Conservation (phyloP, 768 basidiomycete genomes). For the Phaeolepiota aurea region DNA sequence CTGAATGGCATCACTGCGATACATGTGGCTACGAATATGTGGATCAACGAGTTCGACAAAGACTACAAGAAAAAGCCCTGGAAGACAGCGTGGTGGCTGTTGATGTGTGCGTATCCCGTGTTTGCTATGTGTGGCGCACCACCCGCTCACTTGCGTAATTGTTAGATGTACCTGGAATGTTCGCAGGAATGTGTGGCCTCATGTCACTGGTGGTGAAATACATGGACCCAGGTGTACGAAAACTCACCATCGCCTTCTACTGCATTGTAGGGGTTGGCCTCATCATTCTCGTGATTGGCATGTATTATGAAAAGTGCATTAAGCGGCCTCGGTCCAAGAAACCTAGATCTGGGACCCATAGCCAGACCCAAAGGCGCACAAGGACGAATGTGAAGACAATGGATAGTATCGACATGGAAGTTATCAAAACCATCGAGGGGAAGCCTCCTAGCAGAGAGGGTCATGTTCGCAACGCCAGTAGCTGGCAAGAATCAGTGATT, state of each 20-base stretch:
- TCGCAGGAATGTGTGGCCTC: slow-evolving; percentile 21
- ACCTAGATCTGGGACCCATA: slow-evolving; percentile 7
- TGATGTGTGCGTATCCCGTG: slow-evolving; percentile 4
- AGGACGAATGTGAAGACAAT: slow-evolving; percentile 9
- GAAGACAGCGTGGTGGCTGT: slow-evolving; percentile 3
- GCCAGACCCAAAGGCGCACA: neutral
- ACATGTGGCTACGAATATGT: neutral
- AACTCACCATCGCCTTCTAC: slow-evolving; percentile 17
- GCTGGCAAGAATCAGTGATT: no score
- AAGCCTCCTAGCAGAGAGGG: no score
- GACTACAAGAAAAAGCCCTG: neutral
- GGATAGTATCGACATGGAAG: no score
- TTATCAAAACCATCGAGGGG: no score
- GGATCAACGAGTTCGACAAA: neutral
- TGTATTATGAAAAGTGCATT: slow-evolving; percentile 6
- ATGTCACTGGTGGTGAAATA: slow-evolving; percentile 20
- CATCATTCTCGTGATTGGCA: slow-evolving; percentile 10
- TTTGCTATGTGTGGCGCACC: no score
- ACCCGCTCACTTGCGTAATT: no score
- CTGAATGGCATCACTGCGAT: slow-evolving; percentile 5
- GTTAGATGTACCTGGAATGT: slow-evolving; percentile 21
- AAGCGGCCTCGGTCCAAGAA: no score
- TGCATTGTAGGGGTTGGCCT: slow-evolving; percentile 15
- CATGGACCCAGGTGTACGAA: slow-evolving; percentile 8
- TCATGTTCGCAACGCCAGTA: no score